A percentile compares a stretch with the other conserved stretches of the same genome.
Conservation (phyloP, 495 filamentous ascomycete genomes). For the Neurospora tetrasperma region DNA sequence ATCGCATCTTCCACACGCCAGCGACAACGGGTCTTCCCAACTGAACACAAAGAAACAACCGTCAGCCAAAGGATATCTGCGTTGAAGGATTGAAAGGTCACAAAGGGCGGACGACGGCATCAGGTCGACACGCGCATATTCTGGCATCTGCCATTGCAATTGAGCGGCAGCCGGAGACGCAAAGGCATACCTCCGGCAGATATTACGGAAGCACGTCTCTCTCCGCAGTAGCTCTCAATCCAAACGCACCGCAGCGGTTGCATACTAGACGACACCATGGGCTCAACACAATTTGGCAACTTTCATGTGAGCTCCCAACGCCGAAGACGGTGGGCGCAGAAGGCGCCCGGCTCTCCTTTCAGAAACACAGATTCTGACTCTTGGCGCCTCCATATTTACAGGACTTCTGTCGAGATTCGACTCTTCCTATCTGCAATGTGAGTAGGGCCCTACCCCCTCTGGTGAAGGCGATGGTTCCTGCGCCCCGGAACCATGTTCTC, state of each 20-base stretch:
- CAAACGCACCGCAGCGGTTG: conserved; percentile 8
- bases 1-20: background rate
- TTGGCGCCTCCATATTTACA: conserved; percentile 22
- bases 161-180: background rate
- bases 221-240: background rate
- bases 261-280: conserved; percentile 35
- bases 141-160: background rate
- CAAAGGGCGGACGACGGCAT: background rate
- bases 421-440: conserved; percentile 95
- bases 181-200: background rate
- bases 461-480: background rate
- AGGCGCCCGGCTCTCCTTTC: background rate
- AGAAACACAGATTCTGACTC: background rate
- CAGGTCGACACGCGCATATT: background rate
- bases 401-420: conserved; percentile 95
- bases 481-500: background rate
- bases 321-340: background rate
- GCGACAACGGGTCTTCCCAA: background rate
- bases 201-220: background rate
- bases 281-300: conserved; percentile 73
- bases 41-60: background rate
- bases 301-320: conserved; percentile 59
- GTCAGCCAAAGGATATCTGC: background rate
- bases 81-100: background rate
- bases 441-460: conserved; percentile 27